phyloP scores from a whole-genome alignment of 495 filamentous ascomycete genomes.

The Aspergillus saccharolyticus region DNA sequence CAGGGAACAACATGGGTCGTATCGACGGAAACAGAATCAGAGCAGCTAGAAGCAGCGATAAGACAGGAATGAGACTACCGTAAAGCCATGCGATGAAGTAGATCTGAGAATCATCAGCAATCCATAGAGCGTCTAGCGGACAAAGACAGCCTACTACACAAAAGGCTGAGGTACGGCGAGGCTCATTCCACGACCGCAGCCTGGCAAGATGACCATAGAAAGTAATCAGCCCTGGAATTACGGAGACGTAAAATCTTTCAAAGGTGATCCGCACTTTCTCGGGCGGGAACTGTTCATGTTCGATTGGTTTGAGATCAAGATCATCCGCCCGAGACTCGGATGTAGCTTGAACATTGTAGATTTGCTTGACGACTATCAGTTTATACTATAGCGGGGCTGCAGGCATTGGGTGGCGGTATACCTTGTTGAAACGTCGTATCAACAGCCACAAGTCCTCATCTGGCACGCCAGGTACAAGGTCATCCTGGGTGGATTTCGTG shows the following conservation, averaged over 20 bases:
- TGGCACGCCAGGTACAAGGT: not conserved
- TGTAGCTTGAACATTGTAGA: conserved; percentile 77
- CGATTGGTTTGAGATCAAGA: conserved; percentile 75
- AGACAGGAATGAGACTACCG: conserved; percentile 58
- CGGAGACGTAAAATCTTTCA: conserved; percentile 82
- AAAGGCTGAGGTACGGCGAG: conserved; percentile 62
- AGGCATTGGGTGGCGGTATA: conserved; percentile 22
- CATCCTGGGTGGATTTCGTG: not conserved
- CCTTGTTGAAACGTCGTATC: conserved; percentile 80
- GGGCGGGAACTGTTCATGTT: conserved; percentile 79
- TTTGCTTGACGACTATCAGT: conserved; percentile 54
- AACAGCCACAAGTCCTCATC: conserved; percentile 80
- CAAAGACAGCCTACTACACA: conserved; percentile 47
- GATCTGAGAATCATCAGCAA: conserved; percentile 34
- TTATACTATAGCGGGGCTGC: too few species aligned
- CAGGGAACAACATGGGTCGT: not conserved
- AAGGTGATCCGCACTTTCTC: conserved; percentile 77
- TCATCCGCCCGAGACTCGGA: conserved; percentile 48
- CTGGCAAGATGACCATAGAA: conserved; percentile 69
- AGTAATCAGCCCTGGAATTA: conserved; percentile 62
- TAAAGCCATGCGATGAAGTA: conserved; percentile 73
- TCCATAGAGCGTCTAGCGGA: not conserved
- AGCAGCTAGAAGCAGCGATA: conserved; percentile 53
- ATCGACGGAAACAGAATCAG: conserved; percentile 51
- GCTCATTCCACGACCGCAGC: conserved; percentile 77